phyloP scores from a whole-genome alignment of 768 basidiomycete species.

The Amanita fuliginea region DNA sequence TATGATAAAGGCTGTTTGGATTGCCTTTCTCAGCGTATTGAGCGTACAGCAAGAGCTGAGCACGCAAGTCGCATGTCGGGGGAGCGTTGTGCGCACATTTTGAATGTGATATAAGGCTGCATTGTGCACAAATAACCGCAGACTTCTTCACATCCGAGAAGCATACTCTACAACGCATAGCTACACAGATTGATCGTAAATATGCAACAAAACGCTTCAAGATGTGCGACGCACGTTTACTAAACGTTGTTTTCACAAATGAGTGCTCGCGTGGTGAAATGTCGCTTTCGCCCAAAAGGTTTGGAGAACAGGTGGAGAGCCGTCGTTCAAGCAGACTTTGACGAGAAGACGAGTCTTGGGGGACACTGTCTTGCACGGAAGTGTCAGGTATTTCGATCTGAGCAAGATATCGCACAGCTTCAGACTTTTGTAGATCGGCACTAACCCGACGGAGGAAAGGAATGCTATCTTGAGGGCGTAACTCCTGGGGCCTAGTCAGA shows the following conservation, averaged over 20 bases:
- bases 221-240: conserved; percentile 60
- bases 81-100: conserved; percentile 67
- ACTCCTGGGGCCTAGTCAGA: conserved; percentile 33
- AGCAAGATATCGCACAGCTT: conserved; percentile 43
- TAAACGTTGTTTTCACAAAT: conserved; percentile 89
- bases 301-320: conserved; percentile 27
- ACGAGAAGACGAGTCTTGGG: conserved; percentile 22
- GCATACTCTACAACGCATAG: conserved; percentile 83
- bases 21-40: conserved; percentile 67
- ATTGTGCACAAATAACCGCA: conserved; percentile 81
- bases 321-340: conserved; percentile 27
- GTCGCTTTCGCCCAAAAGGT: conserved; percentile 30
- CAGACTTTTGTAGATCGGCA: conserved; percentile 69
- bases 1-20: conserved; percentile 39
- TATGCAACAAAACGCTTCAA: not conserved
- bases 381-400: conserved; percentile 33
- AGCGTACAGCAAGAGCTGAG: conserved; percentile 68
- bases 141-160: conserved; percentile 69
- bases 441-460: conserved; percentile 92
- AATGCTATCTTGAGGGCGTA: conserved; percentile 89
- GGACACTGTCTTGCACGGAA: conserved; percentile 25
- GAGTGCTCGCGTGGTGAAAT: conserved; percentile 64
- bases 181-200: conserved; percentile 27
- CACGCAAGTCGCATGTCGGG: conserved; percentile 72
- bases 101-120: conserved; percentile 80